Percentiles rank a stretch among this genome's conserved stretches.
These are phyloP conservation scores for Aspergillus aculeatinus DNA, from an alignment of 2,329 filamentous ascomycete genomes.

Conservation along the genomic window DNA sequence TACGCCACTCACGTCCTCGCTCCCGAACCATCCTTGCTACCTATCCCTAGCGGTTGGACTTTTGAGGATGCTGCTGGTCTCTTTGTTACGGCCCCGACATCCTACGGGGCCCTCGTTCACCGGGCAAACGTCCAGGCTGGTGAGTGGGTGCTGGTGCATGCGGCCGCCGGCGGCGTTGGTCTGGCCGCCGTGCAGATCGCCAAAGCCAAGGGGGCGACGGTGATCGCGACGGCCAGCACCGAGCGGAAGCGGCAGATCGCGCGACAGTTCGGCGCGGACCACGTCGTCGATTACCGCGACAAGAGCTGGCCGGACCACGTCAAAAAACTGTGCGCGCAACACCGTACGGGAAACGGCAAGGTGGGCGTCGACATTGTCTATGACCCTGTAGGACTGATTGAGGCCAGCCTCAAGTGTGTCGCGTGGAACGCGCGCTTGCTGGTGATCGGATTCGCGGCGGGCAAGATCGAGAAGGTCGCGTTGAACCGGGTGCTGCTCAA, in stretches of 20 bases:
- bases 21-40: conserved; percentile 65
- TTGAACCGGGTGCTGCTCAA: conserved; percentile 91
- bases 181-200: conserved; percentile 90
- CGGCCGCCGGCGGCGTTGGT: conserved; percentile 87
- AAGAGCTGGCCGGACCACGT: conserved; percentile 68
- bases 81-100: conserved; percentile 89
- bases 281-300: conserved; percentile 75
- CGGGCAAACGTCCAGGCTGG: conserved; percentile 74
- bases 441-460: conserved; percentile 85
- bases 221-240: conserved; percentile 88
- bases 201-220: conserved; percentile 85
- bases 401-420: conserved; percentile 83
- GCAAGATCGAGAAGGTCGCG: conserved; percentile 84
- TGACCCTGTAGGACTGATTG: conserved; percentile 88
- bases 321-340: conserved; percentile 59
- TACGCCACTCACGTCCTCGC: conserved; percentile 76
- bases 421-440: conserved; percentile 89
- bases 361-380: conserved; percentile 86
- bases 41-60: conserved; percentile 77
- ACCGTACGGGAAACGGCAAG: conserved; percentile 63
- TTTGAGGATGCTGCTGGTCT: conserved; percentile 82
- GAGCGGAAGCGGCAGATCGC: conserved; percentile 78
- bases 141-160: conserved; percentile 87
- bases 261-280: conserved; percentile 77
- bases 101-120: conserved; percentile 77